Evolutionary conservation across 345 rosid species (phyloP).

Genomic region (Barbarea vulgaris): DNA sequence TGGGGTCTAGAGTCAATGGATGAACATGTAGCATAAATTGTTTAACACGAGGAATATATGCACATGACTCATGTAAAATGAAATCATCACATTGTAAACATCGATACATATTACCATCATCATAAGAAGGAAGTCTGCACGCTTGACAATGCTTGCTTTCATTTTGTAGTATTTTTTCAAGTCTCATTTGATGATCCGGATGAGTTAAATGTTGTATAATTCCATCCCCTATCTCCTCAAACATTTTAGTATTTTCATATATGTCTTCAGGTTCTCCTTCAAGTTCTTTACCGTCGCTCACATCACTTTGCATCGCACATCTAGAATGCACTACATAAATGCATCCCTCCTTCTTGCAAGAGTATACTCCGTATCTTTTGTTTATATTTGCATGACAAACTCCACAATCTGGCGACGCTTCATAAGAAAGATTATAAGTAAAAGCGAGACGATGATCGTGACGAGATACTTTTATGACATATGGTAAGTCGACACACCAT

Average conservation of each 20-base stretch:
- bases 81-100: conserved; percentile 23
- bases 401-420: background rate
- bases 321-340: background rate
- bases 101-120: background rate
- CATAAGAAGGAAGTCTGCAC: background rate
- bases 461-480: conserved; percentile 2
- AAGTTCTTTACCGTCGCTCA: background rate
- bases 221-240: background rate
- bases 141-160: conserved; percentile 6
- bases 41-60: conserved; percentile 1
- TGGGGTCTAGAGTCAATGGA: background rate
- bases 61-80: conserved; percentile 20
- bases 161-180: background rate
- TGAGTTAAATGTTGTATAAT: conserved; percentile 12
- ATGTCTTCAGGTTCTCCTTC: background rate
- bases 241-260: background rate
- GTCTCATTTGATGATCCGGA: background rate
- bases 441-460: background rate
- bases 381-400: background rate
- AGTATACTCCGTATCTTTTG: background rate
- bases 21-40: conserved; percentile 10
- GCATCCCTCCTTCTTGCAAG: background rate
- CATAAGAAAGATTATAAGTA: background rate
- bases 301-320: background rate
- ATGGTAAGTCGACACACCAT: background rate